Evolutionary conservation across 176 grass and related monocot genomes (phyloP).

Genomic region (sorghum (Sorghum bicolor)): Sorghum_bicolor_NCBIv3 NC_012876.2:65172001-65172500

Average conservation of each 20-base stretch:
- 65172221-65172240: background rate
- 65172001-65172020: background rate
- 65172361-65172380: background rate
- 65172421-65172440: background rate
- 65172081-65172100: background rate
- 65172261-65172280: background rate
- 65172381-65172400: background rate
- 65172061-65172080: background rate
- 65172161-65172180: background rate
- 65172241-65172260: constrained; percentile 3
- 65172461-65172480: background rate
- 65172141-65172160: too few relatives aligned
- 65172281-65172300: constrained; percentile 3
- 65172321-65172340: background rate
- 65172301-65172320: background rate
- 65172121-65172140: background rate
- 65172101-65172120: background rate
- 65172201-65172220: background rate
- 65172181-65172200: background rate
- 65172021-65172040: too few relatives aligned
- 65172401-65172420: background rate
- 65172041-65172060: background rate
- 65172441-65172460: background rate
- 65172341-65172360: background rate
- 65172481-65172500: background rate